Evolutionary conservation across 257 asterid species (phyloP).

Genomic region (Thymus mandschuricus): DNA sequence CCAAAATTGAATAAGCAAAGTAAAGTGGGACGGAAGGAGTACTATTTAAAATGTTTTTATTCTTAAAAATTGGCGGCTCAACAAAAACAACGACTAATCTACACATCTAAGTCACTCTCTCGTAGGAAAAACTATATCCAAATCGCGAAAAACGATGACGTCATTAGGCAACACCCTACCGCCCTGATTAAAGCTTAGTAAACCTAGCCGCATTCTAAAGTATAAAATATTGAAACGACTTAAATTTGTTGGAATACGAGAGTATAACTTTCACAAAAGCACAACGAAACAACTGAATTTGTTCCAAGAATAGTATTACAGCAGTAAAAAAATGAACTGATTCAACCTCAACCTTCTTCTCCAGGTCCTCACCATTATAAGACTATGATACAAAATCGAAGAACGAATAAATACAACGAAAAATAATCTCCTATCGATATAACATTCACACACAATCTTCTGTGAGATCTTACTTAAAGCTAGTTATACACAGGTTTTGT

Average conservation of each 20-base stretch:
- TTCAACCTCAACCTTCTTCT: slow-evolving; percentile 23
- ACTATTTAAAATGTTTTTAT: too few relatives aligned
- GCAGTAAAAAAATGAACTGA: slow-evolving; percentile 8
- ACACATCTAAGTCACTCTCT: too few relatives aligned
- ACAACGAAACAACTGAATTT: background rate
- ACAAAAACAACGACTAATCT: background rate
- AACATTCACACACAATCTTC: slow-evolving; percentile 27
- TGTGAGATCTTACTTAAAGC: slow-evolving; percentile 14
- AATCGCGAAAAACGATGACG: too few relatives aligned
- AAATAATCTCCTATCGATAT: slow-evolving; percentile 26
- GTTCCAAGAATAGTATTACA: slow-evolving; percentile 7
- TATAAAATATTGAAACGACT: too few relatives aligned
- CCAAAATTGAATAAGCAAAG: too few relatives aligned
- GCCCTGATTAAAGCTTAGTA: too few relatives aligned
- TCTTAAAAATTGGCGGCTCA: background rate
- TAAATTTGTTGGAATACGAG: too few relatives aligned
- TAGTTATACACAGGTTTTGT: slow-evolving; percentile 10
- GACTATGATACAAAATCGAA: slow-evolving; percentile 19
- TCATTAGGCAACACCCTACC: too few relatives aligned
- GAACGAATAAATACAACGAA: slow-evolving; percentile 7
- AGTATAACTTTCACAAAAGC: background rate
- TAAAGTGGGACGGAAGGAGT: too few relatives aligned
- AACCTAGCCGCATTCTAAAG: too few relatives aligned
- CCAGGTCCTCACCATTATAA: slow-evolving; percentile 21
- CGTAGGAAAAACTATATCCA: too few relatives aligned